Conservation (phyloP, 1,139 yeast genomes). For the Candida sp. region DNA sequence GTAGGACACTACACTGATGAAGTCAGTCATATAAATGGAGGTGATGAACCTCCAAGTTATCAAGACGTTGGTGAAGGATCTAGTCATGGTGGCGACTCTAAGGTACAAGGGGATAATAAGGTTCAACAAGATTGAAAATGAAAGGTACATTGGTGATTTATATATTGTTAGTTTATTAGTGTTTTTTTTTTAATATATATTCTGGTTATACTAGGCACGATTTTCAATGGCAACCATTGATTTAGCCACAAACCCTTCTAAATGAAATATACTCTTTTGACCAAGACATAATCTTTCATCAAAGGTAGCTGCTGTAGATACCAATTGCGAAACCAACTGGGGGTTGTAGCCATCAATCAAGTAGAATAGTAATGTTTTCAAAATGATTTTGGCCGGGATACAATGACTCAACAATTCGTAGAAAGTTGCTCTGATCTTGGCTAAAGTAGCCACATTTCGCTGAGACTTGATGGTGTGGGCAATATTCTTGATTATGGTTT, state of each 20-base stretch:
- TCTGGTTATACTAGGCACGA: not conserved
- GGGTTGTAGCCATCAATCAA: slow-evolving; percentile 42
- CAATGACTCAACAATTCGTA: slow-evolving; percentile 92
- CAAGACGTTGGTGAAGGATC: slow-evolving; percentile 9
- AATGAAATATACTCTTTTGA: slow-evolving; percentile 84
- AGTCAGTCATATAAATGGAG: slow-evolving; percentile 9
- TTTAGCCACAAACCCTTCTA: slow-evolving; percentile 91
- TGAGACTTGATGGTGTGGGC: slow-evolving; percentile 58
- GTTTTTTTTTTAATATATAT: not conserved
- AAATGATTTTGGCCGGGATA: slow-evolving; percentile 78
- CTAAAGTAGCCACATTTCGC: slow-evolving; percentile 68
- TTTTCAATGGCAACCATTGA: slow-evolving; percentile 61
- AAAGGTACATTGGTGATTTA: too few relatives aligned
- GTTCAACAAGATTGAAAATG: slow-evolving; percentile 20
- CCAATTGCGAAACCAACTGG: slow-evolving; percentile 46
- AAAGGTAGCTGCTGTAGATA: slow-evolving; percentile 69
- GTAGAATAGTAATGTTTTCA: slow-evolving; percentile 64
- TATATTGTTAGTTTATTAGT: not conserved
- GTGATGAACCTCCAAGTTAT: slow-evolving; percentile 9
- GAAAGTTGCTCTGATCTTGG: slow-evolving; percentile 68
- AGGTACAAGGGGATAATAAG: slow-evolving; percentile 22
- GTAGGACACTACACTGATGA: slow-evolving; percentile 4
- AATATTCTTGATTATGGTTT: slow-evolving; percentile 62
- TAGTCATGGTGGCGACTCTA: slow-evolving; percentile 10
- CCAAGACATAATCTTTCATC: slow-evolving; percentile 91